Evolutionary conservation across 805 yeast genomes (phyloP), one percentile per base, ranked within the genome.

Genomic region (Diddensiella santjacobensis): DNA sequence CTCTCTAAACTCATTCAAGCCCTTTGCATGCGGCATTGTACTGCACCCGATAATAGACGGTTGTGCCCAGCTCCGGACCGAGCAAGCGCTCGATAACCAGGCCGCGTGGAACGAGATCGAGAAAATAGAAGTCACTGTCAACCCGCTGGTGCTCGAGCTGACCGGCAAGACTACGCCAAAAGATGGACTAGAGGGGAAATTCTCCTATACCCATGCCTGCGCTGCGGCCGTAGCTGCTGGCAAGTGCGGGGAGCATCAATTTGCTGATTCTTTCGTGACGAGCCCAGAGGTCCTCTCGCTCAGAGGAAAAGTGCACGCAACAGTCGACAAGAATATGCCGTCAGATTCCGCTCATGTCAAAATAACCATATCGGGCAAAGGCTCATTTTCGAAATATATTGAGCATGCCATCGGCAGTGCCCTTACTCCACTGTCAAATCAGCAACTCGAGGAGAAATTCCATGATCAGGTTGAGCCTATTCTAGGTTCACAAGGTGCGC

Each of bases 21-120:
- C 47, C 3, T 44, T 44, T 44, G 47, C 47, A 3, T 44, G 47
- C 23, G 47, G 47, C 3, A 44, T 44, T 22, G 47, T 44, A 22
- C 47, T 44, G 8, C 47, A 44, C 15, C 47, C 47, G 11, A 36
- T 44, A 15, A 44, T 44, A 3, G 47, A 44, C 17, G 47, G 47
- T 10, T 44, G 47, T 20, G 35, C 36, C 18, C 47, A 44, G 20
- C 22, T 44, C 20, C 22, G 47, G 39, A 36, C 29, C 15, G 22
- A 6, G 20, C 10, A 4, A 3, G 22, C 15, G 10, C 22, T 44
- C 22, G n/a, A 20, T 4, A 26, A 36, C 10, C 24, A 3, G 5
- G 8, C 20, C 5, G 20, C 24, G n/a, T 35, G 38, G 38, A 17
- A 8, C 8, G 13, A 44, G 3, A 44, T 44, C 22, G 40, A 35